A percentile compares a stretch with the other conserved stretches of the same genome.
Evolutionary conservation across 176 grass and related monocot genomes (phyloP).

Genomic region (Luzula sylvatica): DNA sequence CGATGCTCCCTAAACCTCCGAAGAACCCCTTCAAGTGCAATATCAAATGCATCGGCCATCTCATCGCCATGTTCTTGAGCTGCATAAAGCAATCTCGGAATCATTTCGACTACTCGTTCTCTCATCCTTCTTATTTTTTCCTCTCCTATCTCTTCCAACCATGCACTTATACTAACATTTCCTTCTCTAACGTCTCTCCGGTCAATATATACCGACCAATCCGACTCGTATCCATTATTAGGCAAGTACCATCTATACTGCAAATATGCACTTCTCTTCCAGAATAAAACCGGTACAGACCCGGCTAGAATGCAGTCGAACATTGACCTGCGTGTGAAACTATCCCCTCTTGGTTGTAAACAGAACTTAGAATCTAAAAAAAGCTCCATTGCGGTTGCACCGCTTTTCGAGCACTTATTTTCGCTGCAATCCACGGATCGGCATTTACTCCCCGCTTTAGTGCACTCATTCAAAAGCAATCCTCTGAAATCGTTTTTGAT

Average conservation of each 20-base stretch:
- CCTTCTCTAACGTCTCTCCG: slow-evolving; percentile 26
- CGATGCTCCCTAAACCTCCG: slow-evolving; percentile 2
- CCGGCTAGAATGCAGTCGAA: slow-evolving; percentile 96
- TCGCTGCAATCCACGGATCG: slow-evolving; percentile 48
- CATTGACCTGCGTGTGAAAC: slow-evolving; percentile 75
- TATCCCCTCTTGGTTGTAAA: slow-evolving; percentile 89
- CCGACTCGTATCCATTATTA: slow-evolving; percentile 18
- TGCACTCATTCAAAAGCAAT: slow-evolving; percentile 57
- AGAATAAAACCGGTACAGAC: slow-evolving; percentile 83
- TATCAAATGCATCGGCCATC: slow-evolving; percentile 10
- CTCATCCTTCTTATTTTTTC: slow-evolving; percentile 11
- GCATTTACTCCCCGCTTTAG: slow-evolving; percentile 35
- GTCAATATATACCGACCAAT: slow-evolving; percentile 93
- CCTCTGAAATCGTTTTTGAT: slow-evolving; percentile 64
- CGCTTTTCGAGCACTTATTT: slow-evolving; percentile 40
- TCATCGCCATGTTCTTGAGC: not conserved
- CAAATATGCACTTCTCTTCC: slow-evolving; percentile 62
- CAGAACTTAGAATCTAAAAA: slow-evolving; percentile 78
- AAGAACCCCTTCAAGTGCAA: slow-evolving; percentile 10
- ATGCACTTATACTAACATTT: slow-evolving; percentile 5
- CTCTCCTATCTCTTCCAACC: slow-evolving; percentile 7
- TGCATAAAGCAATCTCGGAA: slow-evolving; percentile 15
- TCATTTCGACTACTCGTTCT: slow-evolving; percentile 12
- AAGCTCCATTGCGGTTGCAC: slow-evolving; percentile 36
- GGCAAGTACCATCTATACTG: slow-evolving; percentile 70